Percentiles rank a stretch among this genome's conserved stretches.
These are phyloP conservation scores for Priceomyces medius DNA, from an alignment of 805 yeast genomes.

Conservation along the genomic window DNA sequence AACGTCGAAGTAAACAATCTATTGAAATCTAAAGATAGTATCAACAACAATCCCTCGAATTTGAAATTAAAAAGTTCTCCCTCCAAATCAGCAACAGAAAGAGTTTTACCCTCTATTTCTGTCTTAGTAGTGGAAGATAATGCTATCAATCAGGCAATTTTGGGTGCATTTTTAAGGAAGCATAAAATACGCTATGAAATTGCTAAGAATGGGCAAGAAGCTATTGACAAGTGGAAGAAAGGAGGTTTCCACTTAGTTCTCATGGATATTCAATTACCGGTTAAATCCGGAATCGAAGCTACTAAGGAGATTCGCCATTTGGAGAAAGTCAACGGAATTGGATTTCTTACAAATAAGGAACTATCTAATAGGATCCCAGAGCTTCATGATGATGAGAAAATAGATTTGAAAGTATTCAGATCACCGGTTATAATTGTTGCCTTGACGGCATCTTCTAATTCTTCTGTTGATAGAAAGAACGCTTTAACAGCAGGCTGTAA, in stretches of 20 bases:
- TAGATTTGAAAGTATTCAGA: constrained; percentile 65
- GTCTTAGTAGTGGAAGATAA: constrained; percentile 96
- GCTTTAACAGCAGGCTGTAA: constrained; percentile 98
- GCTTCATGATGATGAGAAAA: constrained; percentile 46
- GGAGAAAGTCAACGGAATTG: constrained; percentile 78
- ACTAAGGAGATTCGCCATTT: constrained; percentile 85
- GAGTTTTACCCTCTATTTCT: constrained; percentile 83
- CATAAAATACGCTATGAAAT: constrained; percentile 81
- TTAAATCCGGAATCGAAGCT: constrained; percentile 93
- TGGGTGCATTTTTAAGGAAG: constrained; percentile 82
- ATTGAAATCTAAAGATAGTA: constrained; percentile 1
- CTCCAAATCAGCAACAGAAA: constrained; percentile 41
- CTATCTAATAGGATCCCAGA: constrained; percentile 13
- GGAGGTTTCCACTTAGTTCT: constrained; percentile 94
- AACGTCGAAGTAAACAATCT: background rate
- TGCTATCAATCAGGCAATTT: constrained; percentile 86
- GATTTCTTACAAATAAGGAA: constrained; percentile 48
- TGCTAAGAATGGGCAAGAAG: constrained; percentile 93
- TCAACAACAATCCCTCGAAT: constrained; percentile 1
- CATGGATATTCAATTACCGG: constrained; percentile 97
- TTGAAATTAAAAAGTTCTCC: constrained; percentile 1
- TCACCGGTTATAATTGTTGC: constrained; percentile 99
- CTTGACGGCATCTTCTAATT: constrained; percentile 80
- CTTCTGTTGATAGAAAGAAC: constrained; percentile 79
- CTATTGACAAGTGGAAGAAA: constrained; percentile 87